Evolutionary conservation across 176 grass and related monocot species (phyloP), one percentile per base, ranked within the genome.

Genomic region (Carex pumila): DNA sequence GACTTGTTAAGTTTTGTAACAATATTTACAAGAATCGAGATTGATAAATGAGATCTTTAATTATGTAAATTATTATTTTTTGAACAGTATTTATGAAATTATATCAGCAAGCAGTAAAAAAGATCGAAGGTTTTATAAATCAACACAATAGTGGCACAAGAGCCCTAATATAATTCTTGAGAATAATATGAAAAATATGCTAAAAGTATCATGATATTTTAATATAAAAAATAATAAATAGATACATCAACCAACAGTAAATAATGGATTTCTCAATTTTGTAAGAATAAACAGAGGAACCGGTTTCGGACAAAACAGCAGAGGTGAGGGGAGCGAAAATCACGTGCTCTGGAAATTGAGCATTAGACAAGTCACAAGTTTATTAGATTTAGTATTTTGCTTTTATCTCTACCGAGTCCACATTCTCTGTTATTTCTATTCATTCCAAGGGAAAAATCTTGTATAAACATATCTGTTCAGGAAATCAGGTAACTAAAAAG

Each of bases 321-420:
- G 71, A 75, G 71, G 71, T 54, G 9, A n/a, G 13, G 71, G 6
- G 71, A 75, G 47, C 45, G 21, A 22, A 74, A 50, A 54, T 81
- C 55, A 81, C 52, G 59, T 81, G 78, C 53, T 43, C 0, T 12
- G 56, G 59, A 41, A 43, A 63, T 47, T 43, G 79, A 61, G 34
- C 79, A 63, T 81, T 81, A 81, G 76, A 11, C 25, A n/a, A 79
- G 30, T 17, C 29, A 25, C n/a, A n/a, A n/a, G n/a, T n/a, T n/a
- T 79, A 29, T 77, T 77, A 77, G 53, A 53, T 25, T 79, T 17
- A 59, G 75, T 79, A 79, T 32, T 50, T 10, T 32, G 68, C 18
- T 39, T 19, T 53, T 76, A 55, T 17, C 72, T 55, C 31, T 76
- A 17, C 72, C 21, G 6, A 55, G 11, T 45, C 0, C 9, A 12